A percentile compares a stretch with the other conserved stretches of the same genome.
These are phyloP conservation scores for Sclerotinia borealis DNA, from an alignment of 2,329 filamentous ascomycete genomes.

Conservation along the genomic window DNA sequence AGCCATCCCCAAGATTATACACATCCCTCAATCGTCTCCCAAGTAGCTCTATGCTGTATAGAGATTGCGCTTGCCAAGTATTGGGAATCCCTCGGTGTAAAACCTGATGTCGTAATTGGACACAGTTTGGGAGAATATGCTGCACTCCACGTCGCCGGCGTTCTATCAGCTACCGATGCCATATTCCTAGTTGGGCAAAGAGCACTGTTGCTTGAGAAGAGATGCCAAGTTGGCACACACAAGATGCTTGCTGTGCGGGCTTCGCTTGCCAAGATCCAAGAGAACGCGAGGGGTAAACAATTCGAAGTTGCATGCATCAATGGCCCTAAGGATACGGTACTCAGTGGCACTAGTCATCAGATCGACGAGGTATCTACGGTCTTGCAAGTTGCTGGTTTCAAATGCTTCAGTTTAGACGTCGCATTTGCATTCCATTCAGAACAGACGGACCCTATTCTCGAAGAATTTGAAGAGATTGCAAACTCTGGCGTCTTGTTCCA, in stretches of 20 bases:
- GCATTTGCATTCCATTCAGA: slow-evolving; percentile 61
- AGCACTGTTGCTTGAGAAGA: slow-evolving; percentile 55
- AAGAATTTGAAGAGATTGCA: slow-evolving; percentile 50
- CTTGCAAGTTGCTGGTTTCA: no score
- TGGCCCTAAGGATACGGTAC: not conserved
- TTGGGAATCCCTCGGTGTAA: not conserved
- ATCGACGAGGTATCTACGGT: slow-evolving; percentile 25
- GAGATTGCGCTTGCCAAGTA: no score
- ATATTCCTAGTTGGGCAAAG: slow-evolving; percentile 64
- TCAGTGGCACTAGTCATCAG: slow-evolving; percentile 42
- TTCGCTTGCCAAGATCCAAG: slow-evolving; percentile 33
- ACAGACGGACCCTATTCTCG: slow-evolving; percentile 56
- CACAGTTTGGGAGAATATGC: slow-evolving; percentile 43
- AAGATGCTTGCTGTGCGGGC: slow-evolving; percentile 55
- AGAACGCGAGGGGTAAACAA: not conserved
- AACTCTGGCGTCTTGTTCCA: slow-evolving; percentile 47
- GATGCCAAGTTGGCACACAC: slow-evolving; percentile 60
- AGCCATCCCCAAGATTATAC: no score
- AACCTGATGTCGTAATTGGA: slow-evolving; percentile 43
- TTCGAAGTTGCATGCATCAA: slow-evolving; percentile 4
- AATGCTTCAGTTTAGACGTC: slow-evolving; percentile 54
- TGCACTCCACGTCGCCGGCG: slow-evolving; percentile 62
- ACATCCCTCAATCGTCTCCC: not conserved
- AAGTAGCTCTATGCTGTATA: not conserved
- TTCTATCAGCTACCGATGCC: slow-evolving; percentile 62